phyloP scores from a whole-genome alignment of 2,329 filamentous ascomycete species.

The Penicillium sp. region DNA sequence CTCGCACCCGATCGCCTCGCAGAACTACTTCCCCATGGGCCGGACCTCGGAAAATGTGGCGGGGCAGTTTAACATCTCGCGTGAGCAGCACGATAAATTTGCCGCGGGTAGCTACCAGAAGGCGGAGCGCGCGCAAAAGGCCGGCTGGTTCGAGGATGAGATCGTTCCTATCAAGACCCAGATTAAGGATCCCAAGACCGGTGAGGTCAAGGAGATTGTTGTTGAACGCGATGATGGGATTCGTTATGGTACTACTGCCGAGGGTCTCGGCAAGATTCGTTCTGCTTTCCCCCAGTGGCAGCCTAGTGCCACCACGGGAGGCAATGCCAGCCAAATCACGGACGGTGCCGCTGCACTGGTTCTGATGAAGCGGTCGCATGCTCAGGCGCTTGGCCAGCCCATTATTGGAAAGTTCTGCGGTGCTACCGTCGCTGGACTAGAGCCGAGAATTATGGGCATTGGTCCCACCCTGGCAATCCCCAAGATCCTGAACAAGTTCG shows the following conservation, averaged over 20 bases:
- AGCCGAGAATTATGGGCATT: constrained; percentile 86
- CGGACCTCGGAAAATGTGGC: constrained; percentile 90
- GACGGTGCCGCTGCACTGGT: constrained; percentile 88
- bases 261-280: constrained; percentile 77
- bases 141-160: constrained; percentile 80
- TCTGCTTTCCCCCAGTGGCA: constrained; percentile 71
- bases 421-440: constrained; percentile 75
- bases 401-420: constrained; percentile 87
- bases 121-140: constrained; percentile 72
- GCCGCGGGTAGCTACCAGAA: constrained; percentile 83
- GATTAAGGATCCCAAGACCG: constrained; percentile 81
- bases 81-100: constrained; percentile 73
- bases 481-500: constrained; percentile 76
- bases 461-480: constrained; percentile 90
- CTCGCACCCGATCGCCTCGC: constrained; percentile 67
- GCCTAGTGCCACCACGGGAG: constrained; percentile 83
- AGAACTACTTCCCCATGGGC: constrained; percentile 94
- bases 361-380: constrained; percentile 84
- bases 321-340: constrained; percentile 87
- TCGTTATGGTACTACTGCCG: constrained; percentile 72
- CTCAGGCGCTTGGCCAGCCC: constrained; percentile 73
- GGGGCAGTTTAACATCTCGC: constrained; percentile 65
- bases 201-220: constrained; percentile 71
- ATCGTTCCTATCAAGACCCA: constrained; percentile 78
- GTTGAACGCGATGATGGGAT: constrained; percentile 81